Evolutionary conservation across 1,284 basidiomycete species (phyloP).

Genomic region (Serendipita sp.): DNA sequence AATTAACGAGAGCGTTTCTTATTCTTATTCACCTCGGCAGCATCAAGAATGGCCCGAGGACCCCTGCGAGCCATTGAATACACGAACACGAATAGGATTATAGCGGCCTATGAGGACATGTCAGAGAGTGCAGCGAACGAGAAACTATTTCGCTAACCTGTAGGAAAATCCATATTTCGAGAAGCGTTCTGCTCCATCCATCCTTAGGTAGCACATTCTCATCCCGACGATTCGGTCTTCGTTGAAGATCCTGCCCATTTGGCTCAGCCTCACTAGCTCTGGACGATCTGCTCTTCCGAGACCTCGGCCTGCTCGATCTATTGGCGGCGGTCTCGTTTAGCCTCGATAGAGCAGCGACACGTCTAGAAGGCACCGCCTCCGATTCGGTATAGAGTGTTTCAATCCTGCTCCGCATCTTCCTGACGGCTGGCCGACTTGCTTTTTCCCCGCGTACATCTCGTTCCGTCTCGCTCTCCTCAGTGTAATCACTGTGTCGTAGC

Average conservation of each 20-base stretch:
- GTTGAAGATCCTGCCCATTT: not conserved
- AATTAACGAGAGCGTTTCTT: not conserved
- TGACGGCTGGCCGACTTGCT: not conserved
- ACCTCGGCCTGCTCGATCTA: conserved; percentile 7
- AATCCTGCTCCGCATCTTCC: not conserved
- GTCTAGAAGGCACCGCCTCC: not conserved
- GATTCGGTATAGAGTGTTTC: not conserved
- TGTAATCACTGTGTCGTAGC: not conserved
- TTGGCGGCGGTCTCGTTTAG: not conserved
- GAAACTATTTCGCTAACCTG: not conserved
- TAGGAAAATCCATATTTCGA: conserved; percentile 67
- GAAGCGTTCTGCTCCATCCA: not conserved
- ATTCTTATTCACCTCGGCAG: not conserved
- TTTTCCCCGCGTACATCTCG: conserved; percentile 1
- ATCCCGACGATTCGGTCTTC: not conserved
- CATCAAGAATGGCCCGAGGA: conserved; percentile 45
- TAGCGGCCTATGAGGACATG: conserved; percentile 35
- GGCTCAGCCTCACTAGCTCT: not conserved
- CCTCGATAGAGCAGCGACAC: not conserved
- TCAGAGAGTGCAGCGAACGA: not conserved
- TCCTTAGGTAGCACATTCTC: conserved; percentile 24
- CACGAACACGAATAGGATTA: conserved; percentile 58
- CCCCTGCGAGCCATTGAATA: conserved; percentile 64
- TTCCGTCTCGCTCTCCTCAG: conserved; percentile 4
- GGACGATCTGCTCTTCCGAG: not conserved